Evolutionary conservation across 352 stramenopile genomes (phyloP).

Genomic region (Globisporangium cylindrosporum): DNA sequence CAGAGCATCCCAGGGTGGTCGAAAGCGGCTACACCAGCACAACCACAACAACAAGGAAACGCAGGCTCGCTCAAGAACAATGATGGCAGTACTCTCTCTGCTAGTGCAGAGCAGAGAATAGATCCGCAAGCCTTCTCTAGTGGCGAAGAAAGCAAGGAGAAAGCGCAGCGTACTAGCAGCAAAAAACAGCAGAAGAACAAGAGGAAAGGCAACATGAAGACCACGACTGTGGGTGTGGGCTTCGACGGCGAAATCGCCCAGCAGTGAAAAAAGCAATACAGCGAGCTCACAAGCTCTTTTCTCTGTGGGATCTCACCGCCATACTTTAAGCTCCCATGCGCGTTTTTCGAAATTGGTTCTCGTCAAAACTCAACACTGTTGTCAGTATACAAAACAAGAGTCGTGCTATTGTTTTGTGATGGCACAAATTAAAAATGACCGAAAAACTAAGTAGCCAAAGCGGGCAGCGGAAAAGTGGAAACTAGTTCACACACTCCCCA

Average conservation of each 20-base stretch:
- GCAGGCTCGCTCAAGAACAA: background rate
- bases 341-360: background rate
- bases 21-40: slow-evolving; percentile 6
- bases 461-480: background rate
- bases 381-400: background rate
- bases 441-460: background rate
- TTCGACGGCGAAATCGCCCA: background rate
- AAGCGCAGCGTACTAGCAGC: background rate
- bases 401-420: too few species aligned
- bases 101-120: slow-evolving; percentile 6
- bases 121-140: background rate
- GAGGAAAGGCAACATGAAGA: slow-evolving; percentile 9
- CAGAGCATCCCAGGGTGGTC: slow-evolving; percentile 82
- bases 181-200: slow-evolving; percentile 5
- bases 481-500: background rate
- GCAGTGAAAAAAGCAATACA: background rate
- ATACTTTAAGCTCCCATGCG: background rate
- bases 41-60: background rate
- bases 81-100: background rate
- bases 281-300: background rate
- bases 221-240: slow-evolving; percentile 2
- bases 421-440: background rate
- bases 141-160: background rate
- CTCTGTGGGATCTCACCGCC: background rate
- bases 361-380: background rate